A percentile compares a stretch with the other conserved stretches of the same genome.
Conservation (phyloP, 2,329 filamentous ascomycete genomes). For the Ascocoryne sarcoides region DNA sequence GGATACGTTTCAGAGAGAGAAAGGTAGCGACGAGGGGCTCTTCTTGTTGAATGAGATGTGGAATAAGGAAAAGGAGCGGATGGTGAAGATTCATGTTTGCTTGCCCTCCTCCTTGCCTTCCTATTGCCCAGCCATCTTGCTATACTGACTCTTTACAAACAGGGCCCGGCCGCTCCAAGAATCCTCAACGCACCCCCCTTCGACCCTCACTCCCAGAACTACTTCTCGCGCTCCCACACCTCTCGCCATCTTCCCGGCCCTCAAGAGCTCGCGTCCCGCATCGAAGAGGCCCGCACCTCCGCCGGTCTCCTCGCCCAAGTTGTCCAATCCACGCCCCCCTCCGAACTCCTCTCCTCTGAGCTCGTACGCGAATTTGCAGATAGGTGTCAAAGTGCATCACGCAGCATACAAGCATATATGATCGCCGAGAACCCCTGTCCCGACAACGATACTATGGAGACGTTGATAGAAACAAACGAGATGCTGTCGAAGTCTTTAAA, state of each 20-base stretch:
- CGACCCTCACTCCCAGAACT: conserved; percentile 42
- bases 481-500: conserved; percentile 75
- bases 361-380: conserved; percentile 86
- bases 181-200: conserved; percentile 37
- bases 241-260: conserved; percentile 51
- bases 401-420: conserved; percentile 82
- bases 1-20: conserved; percentile 63
- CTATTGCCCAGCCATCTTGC: neutral
- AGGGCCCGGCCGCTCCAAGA: conserved; percentile 29
- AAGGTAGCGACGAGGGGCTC: conserved; percentile 62
- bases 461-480: conserved; percentile 89
- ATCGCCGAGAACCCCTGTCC: conserved; percentile 67
- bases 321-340: conserved; percentile 71
- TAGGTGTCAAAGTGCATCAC: conserved; percentile 71
- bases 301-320: conserved; percentile 89
- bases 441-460: conserved; percentile 90
- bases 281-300: conserved; percentile 85
- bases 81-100: conserved; percentile 38
- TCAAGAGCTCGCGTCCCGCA: conserved; percentile 67
- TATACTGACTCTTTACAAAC: conserved; percentile 7
- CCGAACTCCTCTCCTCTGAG: conserved; percentile 74
- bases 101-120: conserved; percentile 1
- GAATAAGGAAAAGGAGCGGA: conserved; percentile 70
- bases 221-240: conserved; percentile 45
- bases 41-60: conserved; percentile 72